Evolutionary conservation across 2,329 filamentous ascomycete species (phyloP).

Genomic region (Parafenestella ontariensis): DNA sequence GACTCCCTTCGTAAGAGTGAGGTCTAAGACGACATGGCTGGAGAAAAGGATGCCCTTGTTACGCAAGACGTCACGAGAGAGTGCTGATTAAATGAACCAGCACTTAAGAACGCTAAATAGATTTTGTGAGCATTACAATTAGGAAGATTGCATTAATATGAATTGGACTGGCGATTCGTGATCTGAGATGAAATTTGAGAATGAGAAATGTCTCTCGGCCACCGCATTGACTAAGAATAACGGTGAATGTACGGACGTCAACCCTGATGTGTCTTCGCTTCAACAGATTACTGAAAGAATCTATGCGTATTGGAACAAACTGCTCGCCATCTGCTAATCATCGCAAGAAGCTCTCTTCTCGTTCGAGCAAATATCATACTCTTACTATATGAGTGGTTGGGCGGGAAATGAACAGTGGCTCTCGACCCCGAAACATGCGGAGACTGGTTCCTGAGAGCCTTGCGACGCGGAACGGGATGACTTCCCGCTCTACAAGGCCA

Average conservation of each 20-base stretch:
- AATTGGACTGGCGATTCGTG: too few species aligned
- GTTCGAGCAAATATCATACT: neutral
- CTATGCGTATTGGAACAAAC: neutral
- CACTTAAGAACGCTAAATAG: too few species aligned
- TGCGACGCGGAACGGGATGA: neutral
- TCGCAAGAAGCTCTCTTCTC: neutral
- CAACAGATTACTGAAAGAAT: neutral
- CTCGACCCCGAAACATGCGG: neutral
- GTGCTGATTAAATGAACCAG: too few species aligned
- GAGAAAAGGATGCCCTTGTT: conserved; percentile 15
- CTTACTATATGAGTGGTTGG: neutral
- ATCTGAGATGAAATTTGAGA: too few species aligned
- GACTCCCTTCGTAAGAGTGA: conserved; percentile 47
- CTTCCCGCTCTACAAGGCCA: neutral
- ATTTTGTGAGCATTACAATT: too few species aligned
- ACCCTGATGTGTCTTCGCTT: neutral
- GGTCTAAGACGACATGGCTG: conserved; percentile 23
- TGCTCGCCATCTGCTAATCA: neutral
- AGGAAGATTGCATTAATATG: too few species aligned
- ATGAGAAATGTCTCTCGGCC: neutral
- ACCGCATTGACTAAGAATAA: neutral
- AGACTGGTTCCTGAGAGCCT: neutral
- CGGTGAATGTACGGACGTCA: too few species aligned
- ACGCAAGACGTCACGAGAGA: conserved; percentile 13
- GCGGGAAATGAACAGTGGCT: neutral